Evolutionary conservation across 176 grass and related monocot genomes (phyloP).

Genomic region (Rhynchospora breviuscula): DNA sequence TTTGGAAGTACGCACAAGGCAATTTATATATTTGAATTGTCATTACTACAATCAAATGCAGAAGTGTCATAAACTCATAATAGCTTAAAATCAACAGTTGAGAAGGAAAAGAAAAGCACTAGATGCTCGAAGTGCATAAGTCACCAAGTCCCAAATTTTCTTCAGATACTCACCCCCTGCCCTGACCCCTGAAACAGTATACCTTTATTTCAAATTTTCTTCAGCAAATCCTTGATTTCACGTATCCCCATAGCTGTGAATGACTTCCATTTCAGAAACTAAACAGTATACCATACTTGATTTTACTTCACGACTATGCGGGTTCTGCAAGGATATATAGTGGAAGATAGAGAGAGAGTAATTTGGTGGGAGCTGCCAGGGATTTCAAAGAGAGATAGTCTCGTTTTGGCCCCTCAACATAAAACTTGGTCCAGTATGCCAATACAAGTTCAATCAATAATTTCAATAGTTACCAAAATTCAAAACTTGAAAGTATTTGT

Average conservation of each 20-base stretch:
- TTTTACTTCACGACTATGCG: neutral
- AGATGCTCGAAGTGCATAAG: neutral
- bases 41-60: neutral
- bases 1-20: neutral
- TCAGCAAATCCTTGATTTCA: neutral
- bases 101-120: neutral
- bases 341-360: neutral
- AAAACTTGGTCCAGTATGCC: neutral
- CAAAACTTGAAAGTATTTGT: neutral
- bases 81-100: neutral
- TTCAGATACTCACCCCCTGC: neutral
- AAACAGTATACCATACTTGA: neutral
- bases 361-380: neutral
- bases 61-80: neutral
- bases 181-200: neutral
- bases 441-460: neutral
- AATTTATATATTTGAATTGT: neutral
- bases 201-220: neutral
- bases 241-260: neutral
- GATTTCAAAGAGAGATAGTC: neutral
- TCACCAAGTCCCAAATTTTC: neutral
- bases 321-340: neutral
- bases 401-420: neutral
- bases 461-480: neutral
- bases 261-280: neutral